Conservation (phyloP, 2,329 filamentous ascomycete genomes). For the Xylariaceae sp. region DNA sequence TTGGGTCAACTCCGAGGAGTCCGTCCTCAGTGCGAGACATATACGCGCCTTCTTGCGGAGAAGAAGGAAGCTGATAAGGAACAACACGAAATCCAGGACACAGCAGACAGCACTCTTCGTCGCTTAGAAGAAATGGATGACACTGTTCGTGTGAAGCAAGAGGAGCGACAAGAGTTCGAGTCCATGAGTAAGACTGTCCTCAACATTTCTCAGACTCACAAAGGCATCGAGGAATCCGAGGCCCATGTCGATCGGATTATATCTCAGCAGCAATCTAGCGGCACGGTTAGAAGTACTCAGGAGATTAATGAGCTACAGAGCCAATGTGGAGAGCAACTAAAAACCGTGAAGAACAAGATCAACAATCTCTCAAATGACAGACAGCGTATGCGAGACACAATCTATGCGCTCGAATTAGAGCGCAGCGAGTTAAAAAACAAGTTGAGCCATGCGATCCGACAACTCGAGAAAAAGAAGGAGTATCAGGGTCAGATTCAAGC, state of each 20-base stretch:
- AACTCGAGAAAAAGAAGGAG: slow-evolving; percentile 81
- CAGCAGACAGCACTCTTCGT: slow-evolving; percentile 65
- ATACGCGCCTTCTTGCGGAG: slow-evolving; percentile 72
- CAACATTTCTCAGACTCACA: slow-evolving; percentile 74
- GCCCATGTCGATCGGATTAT: slow-evolving; percentile 76
- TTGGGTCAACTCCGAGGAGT: slow-evolving; percentile 68
- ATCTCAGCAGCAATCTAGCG: slow-evolving; percentile 74
- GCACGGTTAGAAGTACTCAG: slow-evolving; percentile 73
- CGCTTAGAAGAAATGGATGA: slow-evolving; percentile 73
- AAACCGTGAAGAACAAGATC: slow-evolving; percentile 67
- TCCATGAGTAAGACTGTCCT: slow-evolving; percentile 77
- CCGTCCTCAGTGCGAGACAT: slow-evolving; percentile 75
- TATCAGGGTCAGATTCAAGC: slow-evolving; percentile 76
- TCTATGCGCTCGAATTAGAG: slow-evolving; percentile 77
- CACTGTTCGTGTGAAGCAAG: slow-evolving; percentile 67
- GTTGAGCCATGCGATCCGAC: slow-evolving; percentile 71
- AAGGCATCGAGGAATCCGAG: slow-evolving; percentile 75
- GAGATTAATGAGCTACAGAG: slow-evolving; percentile 83
- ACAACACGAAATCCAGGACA: slow-evolving; percentile 64
- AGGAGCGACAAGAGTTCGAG: slow-evolving; percentile 74
- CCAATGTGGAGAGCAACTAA: slow-evolving; percentile 69
- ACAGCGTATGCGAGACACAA: slow-evolving; percentile 72
- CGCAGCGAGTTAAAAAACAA: slow-evolving; percentile 77
- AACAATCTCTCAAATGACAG: slow-evolving; percentile 71
- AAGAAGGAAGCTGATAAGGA: slow-evolving; percentile 73